Evolutionary conservation across 805 yeast genomes (phyloP).

Genomic region (Candida insectorum): DNA sequence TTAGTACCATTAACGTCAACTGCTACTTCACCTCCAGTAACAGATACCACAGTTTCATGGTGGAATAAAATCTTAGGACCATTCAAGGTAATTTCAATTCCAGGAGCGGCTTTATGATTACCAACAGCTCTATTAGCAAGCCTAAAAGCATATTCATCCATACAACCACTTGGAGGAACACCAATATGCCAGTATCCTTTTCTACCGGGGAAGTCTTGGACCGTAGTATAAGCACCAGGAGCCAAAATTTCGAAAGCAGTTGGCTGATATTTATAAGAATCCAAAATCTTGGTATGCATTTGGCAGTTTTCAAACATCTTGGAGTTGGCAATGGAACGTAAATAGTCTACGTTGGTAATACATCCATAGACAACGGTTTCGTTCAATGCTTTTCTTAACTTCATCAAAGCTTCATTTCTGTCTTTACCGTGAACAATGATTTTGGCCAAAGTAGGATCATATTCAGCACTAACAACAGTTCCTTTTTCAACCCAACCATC

Average conservation of each 20-base stretch:
- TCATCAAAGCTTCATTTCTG: conserved; percentile 77
- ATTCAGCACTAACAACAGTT: conserved; percentile 83
- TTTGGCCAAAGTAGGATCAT: conserved; percentile 94
- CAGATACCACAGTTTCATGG: conserved; percentile 68
- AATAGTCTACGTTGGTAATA: conserved; percentile 83
- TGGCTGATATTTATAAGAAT: conserved; percentile 74
- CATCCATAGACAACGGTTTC: conserved; percentile 90
- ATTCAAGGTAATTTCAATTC: conserved; percentile 79
- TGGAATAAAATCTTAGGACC: conserved; percentile 91
- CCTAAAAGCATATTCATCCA: conserved; percentile 91
- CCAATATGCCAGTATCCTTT: conserved; percentile 85
- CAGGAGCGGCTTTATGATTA: conserved; percentile 77
- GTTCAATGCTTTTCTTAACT: conserved; percentile 74
- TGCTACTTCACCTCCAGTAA: conserved; percentile 81
- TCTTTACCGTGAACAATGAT: conserved; percentile 92
- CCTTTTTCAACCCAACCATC: conserved; percentile 95
- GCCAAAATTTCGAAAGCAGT: conserved; percentile 77
- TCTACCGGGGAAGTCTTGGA: conserved; percentile 97
- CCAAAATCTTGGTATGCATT: conserved; percentile 85
- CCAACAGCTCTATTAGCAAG: conserved; percentile 90
- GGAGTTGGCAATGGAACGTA: conserved; percentile 81
- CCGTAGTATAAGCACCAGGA: conserved; percentile 81
- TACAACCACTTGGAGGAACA: conserved; percentile 98
- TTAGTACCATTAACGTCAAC: conserved; percentile 61
- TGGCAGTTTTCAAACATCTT: conserved; percentile 78